These are phyloP conservation scores for Trichaptum fuscoviolaceum DNA, from an alignment of 768 basidiomycete genomes.

Conservation along the genomic window DNA sequence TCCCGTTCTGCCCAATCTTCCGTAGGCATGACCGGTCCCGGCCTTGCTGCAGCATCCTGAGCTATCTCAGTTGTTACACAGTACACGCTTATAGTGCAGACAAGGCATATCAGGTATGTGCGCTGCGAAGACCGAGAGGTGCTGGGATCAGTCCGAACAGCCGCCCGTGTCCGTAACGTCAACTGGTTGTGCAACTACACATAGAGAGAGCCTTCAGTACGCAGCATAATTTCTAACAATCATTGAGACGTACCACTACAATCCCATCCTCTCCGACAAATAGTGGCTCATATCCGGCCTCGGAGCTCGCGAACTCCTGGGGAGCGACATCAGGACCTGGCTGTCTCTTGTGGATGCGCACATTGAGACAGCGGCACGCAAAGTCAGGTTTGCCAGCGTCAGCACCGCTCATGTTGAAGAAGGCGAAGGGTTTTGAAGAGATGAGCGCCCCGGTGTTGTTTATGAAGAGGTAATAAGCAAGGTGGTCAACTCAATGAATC, in stretches of 20 bases:
- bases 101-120: slow-evolving; percentile 62
- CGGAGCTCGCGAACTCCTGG: slow-evolving; percentile 22
- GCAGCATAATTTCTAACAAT: background rate
- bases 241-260: slow-evolving; percentile 44
- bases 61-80: slow-evolving; percentile 60
- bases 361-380: slow-evolving; percentile 70
- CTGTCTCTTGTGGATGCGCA: slow-evolving; percentile 42
- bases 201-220: background rate
- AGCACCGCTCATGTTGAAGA: slow-evolving; percentile 11
- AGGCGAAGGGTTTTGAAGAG: background rate
- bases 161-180: slow-evolving; percentile 58
- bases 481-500: background rate
- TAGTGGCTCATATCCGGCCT: slow-evolving; percentile 39
- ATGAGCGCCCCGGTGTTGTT: background rate
- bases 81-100: slow-evolving; percentile 62
- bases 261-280: slow-evolving; percentile 68
- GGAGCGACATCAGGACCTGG: slow-evolving; percentile 17
- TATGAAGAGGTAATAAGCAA: slow-evolving; percentile 3
- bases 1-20: slow-evolving; percentile 77
- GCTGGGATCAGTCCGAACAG: slow-evolving; percentile 35
- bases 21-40: slow-evolving; percentile 62
- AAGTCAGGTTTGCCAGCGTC: slow-evolving; percentile 24
- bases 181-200: slow-evolving; percentile 61
- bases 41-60: slow-evolving; percentile 51
- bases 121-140: slow-evolving; percentile 50